Evolutionary conservation across 1,284 basidiomycete species (phyloP).

Genomic region (Polyporus tsugae): DNA sequence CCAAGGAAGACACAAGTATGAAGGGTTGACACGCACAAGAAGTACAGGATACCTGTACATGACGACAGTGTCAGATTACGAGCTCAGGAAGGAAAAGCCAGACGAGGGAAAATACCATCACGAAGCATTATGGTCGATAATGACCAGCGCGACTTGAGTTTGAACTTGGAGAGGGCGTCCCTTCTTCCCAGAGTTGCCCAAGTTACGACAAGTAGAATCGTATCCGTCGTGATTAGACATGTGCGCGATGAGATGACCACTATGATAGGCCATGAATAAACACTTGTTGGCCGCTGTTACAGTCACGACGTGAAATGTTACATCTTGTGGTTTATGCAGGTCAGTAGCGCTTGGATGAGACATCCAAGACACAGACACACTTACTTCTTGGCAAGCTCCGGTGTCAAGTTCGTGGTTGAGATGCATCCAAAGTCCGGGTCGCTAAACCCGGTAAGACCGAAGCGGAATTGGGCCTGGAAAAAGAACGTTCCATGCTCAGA

Average conservation of each 20-base stretch:
- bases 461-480: not conserved
- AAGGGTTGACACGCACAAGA: not conserved
- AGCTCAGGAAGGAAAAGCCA: not conserved
- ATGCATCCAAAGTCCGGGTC: not conserved
- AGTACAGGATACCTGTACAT: conserved; percentile 10
- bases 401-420: not conserved
- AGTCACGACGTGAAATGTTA: not conserved
- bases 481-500: no score
- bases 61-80: not conserved
- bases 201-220: conserved; percentile 12
- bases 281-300: not conserved
- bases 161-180: not conserved
- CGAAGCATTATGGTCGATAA: conserved; percentile 3
- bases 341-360: not conserved
- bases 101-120: not conserved
- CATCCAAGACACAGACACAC: not conserved
- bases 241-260: conserved; percentile 16
- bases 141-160: not conserved
- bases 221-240: conserved; percentile 13
- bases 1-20: not conserved
- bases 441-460: not conserved
- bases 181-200: conserved; percentile 5
- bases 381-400: not conserved
- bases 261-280: not conserved
- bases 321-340: not conserved